Base-by-base conservation (phyloP, 108 stramenopile genomes). In the Fragilaria radians region DNA sequence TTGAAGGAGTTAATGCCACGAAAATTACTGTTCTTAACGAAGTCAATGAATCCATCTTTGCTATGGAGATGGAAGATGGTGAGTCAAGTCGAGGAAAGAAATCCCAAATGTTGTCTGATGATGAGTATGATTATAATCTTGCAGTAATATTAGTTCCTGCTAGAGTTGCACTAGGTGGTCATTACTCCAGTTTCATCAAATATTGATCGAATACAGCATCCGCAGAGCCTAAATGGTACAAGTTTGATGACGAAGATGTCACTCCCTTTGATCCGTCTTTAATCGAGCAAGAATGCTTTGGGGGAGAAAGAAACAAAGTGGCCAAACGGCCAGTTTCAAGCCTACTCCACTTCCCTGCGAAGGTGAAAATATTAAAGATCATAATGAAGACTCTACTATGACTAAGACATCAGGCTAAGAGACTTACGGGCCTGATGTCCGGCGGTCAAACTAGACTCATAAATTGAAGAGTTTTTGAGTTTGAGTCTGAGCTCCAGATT, bases 171-270 rank as follows among this genome's bases (percentile, higher is more conserved):
- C 95, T 95, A 76, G 97, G 97, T 4, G 97, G 97, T 0, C 97
- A 98, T 57, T 98, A 98, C 80, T 98, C 96, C 77, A 90, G 88
- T 45, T 98, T 95, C 77, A 93, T 98, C 67, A 83, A 83, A 67
- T 92, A 96, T 56, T 75, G 92, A 33, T n/a, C n/a, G n/a, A 55
- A 67, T 25, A 67, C 63, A 5, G 52, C 76, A 21, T 60, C 68
- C 14, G n/a, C 74, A 33, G 32, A 54, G 52, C 63, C 63, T 52
- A 79, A 88, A 52, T 98, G 97, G 97, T 95, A 89, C 68, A 80
- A 86, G 21, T 98, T 96, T 61, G 97, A 98, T 60, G 97, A 98
- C 60, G 97, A 98, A 63, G 97, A 98, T 66, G 97, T 98, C 0
- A 94, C 89, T 30, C 87, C 93, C 0, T 98, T 96, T 65, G 89